phyloP scores from a whole-genome alignment of 2,329 filamentous ascomycete species.

The Tolypocladium ophioglossoides region DNA sequence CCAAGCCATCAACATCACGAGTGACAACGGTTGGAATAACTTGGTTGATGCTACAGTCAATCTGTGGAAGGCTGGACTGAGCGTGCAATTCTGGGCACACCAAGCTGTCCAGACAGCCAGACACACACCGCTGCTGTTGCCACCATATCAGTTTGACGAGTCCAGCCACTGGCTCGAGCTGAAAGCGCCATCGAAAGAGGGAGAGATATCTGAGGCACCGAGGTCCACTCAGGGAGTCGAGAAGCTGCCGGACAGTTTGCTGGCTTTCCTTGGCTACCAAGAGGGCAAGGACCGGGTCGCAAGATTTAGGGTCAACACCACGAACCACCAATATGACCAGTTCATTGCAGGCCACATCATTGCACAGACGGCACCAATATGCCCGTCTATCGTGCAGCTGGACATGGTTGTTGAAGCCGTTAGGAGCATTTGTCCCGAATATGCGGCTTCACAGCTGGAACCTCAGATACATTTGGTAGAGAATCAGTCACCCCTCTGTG shows the following conservation, averaged over 20 bases:
- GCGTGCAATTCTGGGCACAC: constrained; percentile 26
- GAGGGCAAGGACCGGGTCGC: constrained; percentile 4
- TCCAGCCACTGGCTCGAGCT: constrained; percentile 26
- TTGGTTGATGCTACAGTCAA: constrained; percentile 14
- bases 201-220: background rate
- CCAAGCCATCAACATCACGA: constrained; percentile 1
- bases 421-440: constrained; percentile 16
- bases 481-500: constrained; percentile 14
- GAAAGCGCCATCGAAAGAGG: constrained; percentile 6
- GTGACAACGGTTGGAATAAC: background rate
- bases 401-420: constrained; percentile 21
- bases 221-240: background rate
- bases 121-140: constrained; percentile 17
- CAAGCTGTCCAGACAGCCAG: constrained; percentile 12
- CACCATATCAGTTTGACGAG: constrained; percentile 33
- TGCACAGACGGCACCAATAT: constrained; percentile 24
- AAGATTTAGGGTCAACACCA: constrained; percentile 31
- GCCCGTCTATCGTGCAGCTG: constrained; percentile 23
- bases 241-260: background rate
- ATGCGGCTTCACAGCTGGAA: constrained; percentile 6
- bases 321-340: constrained; percentile 18
- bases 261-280: background rate
- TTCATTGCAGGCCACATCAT: constrained; percentile 27
- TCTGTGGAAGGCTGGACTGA: constrained; percentile 29
- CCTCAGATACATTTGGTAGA: constrained; percentile 18